A percentile compares a stretch with the other conserved stretches of the same genome.
These are phyloP conservation scores for Nyssa sinensis DNA, from an alignment of 148 eudicot genomes.

Conservation along the genomic window DNA sequence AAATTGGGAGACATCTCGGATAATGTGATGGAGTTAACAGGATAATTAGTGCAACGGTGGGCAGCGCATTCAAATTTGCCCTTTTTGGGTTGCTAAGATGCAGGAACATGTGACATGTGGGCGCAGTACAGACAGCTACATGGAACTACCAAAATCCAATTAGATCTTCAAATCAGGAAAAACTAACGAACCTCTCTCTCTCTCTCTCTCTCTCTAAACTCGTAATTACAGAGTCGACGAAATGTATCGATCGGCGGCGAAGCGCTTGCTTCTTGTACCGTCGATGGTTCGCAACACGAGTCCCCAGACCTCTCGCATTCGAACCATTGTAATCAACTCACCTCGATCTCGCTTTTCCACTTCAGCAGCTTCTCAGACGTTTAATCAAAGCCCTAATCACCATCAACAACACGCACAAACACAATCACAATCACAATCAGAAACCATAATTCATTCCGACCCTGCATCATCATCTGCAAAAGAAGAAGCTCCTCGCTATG, in stretches of 20 bases:
- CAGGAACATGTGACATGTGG: too few relatives aligned
- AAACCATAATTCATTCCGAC: background rate
- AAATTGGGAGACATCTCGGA: too few relatives aligned
- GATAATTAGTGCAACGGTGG: too few relatives aligned
- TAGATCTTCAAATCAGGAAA: background rate
- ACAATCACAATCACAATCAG: too few relatives aligned
- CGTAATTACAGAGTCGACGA: too few relatives aligned
- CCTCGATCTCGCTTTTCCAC: constrained; percentile 19
- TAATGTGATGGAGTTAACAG: too few relatives aligned
- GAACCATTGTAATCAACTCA: background rate
- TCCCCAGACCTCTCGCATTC: constrained; percentile 14
- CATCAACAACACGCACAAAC: too few relatives aligned
- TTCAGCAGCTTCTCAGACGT: constrained; percentile 20
- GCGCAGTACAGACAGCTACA: background rate
- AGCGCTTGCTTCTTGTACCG: constrained; percentile 23
- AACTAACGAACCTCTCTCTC: background rate
- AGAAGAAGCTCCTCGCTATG: constrained; percentile 19
- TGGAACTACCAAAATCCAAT: too few relatives aligned
- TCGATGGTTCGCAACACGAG: constrained; percentile 3
- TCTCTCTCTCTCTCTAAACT: too few relatives aligned
- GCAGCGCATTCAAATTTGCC: too few relatives aligned
- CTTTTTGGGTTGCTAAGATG: too few relatives aligned
- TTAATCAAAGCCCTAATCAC: constrained; percentile 29
- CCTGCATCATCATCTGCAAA: constrained; percentile 27
- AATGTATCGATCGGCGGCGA: constrained; percentile 56